Conservation (phyloP, 2,329 filamentous ascomycete genomes). For the Sphaerulina populicola region DNA sequence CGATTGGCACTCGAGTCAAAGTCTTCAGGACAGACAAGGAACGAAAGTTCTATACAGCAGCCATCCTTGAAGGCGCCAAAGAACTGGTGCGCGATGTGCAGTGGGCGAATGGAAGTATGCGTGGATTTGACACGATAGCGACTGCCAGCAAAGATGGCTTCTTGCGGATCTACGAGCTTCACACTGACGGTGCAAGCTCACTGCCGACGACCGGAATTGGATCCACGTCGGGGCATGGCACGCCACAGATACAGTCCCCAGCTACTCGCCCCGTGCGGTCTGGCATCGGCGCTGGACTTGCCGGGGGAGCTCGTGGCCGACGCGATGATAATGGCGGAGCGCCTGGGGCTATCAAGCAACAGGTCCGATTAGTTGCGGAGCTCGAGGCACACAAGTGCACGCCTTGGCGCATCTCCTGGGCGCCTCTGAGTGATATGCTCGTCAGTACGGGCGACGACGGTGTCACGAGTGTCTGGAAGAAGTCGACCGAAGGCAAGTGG, state of each 20-base stretch:
- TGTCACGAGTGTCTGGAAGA: conserved; percentile 45
- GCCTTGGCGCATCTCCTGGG: conserved; percentile 67
- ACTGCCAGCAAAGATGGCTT: conserved; percentile 89
- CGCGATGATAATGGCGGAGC: conserved; percentile 47
- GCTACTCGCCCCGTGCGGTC: conserved; percentile 29
- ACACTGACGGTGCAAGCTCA: conserved; percentile 43
- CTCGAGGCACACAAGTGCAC: conserved; percentile 61
- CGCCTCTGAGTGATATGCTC: conserved; percentile 55
- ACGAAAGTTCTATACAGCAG: conserved; percentile 77
- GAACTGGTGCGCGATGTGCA: conserved; percentile 72
- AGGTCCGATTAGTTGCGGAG: conserved; percentile 54
- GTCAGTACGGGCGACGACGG: conserved; percentile 72
- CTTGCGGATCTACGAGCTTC: conserved; percentile 77
- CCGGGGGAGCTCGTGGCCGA: conserved; percentile 42
- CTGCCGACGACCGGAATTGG: conserved; percentile 15
- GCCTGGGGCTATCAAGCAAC: conserved; percentile 59
- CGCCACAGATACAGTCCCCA: conserved; percentile 15
- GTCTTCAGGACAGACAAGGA: conserved; percentile 69
- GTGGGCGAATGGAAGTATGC: conserved; percentile 85
- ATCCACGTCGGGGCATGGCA: conserved; percentile 10
- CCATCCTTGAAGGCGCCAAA: conserved; percentile 63
- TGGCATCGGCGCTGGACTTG: conserved; percentile 48
- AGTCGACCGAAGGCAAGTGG: conserved; percentile 42
- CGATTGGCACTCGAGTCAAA: conserved; percentile 72
- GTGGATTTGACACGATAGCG: conserved; percentile 82